Conservation (phyloP, 805 yeast species). For the Phaffomyces opuntiae region DNA sequence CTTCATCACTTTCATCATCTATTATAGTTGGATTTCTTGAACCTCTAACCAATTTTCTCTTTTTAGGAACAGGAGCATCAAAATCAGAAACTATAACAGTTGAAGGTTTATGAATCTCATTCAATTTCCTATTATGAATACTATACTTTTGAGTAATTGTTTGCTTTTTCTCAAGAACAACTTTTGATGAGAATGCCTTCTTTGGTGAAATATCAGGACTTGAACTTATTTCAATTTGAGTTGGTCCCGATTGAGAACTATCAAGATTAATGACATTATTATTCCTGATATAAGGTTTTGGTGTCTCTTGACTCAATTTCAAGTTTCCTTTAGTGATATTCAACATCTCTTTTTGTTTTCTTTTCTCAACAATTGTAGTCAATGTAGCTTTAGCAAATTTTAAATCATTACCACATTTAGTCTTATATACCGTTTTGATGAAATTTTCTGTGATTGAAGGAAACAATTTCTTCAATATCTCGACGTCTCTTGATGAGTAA, state of each 20-base stretch:
- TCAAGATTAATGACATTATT: neutral
- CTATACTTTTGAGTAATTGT: conserved; percentile 31
- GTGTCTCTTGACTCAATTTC: neutral
- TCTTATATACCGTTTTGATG: conserved; percentile 32
- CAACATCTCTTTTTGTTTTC: conserved; percentile 18
- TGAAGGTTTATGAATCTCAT: neutral
- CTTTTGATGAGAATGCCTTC: conserved; percentile 26
- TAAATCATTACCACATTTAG: conserved; percentile 29
- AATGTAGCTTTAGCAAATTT: conserved; percentile 27
- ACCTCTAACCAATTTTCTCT: conserved; percentile 34
- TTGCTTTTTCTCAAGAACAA: conserved; percentile 28
- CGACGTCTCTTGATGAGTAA: conserved; percentile 16
- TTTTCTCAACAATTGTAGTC: conserved; percentile 24
- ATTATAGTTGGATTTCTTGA: conserved; percentile 20
- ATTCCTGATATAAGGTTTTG: neutral
- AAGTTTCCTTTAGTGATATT: conserved; percentile 2
- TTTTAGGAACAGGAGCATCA: conserved; percentile 20
- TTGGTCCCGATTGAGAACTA: neutral
- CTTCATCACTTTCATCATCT: neutral
- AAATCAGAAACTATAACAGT: neutral
- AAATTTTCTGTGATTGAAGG: conserved; percentile 27
- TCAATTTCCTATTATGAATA: conserved; percentile 9
- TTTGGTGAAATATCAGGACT: conserved; percentile 23
- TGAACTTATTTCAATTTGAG: conserved; percentile 16
- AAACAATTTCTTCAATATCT: conserved; percentile 23